These are phyloP conservation scores for Globisporangium abappressorium DNA, from an alignment of 352 stramenopile species.

Conservation along the genomic window DNA sequence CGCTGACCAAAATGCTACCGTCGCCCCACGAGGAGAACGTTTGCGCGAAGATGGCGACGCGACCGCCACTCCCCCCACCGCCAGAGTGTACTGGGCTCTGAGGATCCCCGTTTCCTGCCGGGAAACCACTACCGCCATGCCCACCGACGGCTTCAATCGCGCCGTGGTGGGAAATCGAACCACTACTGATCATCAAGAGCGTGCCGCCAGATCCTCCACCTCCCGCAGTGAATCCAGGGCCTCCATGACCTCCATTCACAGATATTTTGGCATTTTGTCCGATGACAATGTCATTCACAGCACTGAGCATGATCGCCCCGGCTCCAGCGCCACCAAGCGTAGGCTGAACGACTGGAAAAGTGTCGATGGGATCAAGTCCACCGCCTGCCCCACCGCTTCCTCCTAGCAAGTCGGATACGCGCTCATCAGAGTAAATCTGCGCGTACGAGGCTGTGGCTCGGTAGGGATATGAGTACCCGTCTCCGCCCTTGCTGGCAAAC, in stretches of 20 bases:
- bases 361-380: constrained; percentile 74
- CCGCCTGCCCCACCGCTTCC: constrained; percentile 91
- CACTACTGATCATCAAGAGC: constrained; percentile 48
- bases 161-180: constrained; percentile 64
- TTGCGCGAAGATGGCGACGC: constrained; percentile 89
- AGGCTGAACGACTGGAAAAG: constrained; percentile 59
- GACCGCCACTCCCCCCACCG: constrained; percentile 85
- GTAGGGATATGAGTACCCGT: constrained; percentile 46
- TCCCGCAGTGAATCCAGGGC: constrained; percentile 50
- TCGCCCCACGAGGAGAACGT: constrained; percentile 87
- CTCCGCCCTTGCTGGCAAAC: constrained; percentile 44
- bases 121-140: constrained; percentile 60
- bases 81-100: constrained; percentile 32
- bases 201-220: constrained; percentile 55
- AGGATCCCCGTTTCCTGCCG: not conserved
- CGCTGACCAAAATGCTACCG: constrained; percentile 77
- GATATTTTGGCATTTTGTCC: constrained; percentile 69
- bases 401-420: constrained; percentile 80
- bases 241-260: constrained; percentile 67
- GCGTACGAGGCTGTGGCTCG: constrained; percentile 17
- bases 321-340: constrained; percentile 90
- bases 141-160: constrained; percentile 77
- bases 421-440: constrained; percentile 39
- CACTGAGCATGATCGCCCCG: constrained; percentile 81
- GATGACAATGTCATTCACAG: constrained; percentile 93